phyloP scores from a whole-genome alignment of 345 rosid genomes.

The Bruguiera parviflora region DNA sequence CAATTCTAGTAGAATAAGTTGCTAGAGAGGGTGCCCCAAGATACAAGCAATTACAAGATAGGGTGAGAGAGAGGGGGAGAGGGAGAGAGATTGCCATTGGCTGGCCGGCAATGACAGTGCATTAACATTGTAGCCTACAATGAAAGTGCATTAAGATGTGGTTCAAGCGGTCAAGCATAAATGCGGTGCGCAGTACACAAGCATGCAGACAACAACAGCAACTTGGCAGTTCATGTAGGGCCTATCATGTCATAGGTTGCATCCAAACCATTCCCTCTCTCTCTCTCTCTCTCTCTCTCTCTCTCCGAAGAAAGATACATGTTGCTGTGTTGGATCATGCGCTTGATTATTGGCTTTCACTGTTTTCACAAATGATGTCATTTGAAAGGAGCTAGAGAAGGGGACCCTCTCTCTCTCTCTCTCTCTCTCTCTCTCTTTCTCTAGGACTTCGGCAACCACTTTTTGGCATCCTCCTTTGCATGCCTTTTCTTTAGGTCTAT shows the following conservation, averaged over 20 bases:
- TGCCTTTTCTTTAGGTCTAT: too few species aligned
- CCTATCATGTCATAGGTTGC: not conserved
- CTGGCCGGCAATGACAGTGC: too few species aligned
- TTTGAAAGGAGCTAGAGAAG: not conserved
- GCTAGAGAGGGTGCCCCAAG: too few species aligned
- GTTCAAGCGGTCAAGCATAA: constrained; percentile 3
- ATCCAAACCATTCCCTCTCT: too few species aligned
- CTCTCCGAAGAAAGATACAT: too few species aligned
- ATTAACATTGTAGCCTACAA: not conserved
- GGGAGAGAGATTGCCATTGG: too few species aligned
- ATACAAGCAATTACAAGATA: too few species aligned
- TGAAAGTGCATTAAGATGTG: not conserved
- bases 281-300: too few species aligned
- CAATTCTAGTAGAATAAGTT: too few species aligned
- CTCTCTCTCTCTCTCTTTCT: not conserved
- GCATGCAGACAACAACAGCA: not conserved
- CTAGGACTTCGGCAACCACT: not conserved
- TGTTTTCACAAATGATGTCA: not conserved
- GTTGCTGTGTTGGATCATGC: constrained; percentile 24
- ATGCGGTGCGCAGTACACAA: not conserved
- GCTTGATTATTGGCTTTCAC: constrained; percentile 36
- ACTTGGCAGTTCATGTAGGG: not conserved
- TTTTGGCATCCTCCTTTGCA: too few species aligned
- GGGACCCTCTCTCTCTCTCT: too few species aligned
- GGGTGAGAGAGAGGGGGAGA: too few species aligned